Evolutionary conservation across 257 asterid species (phyloP).

Genomic region (Penstemon barbatus): DNA sequence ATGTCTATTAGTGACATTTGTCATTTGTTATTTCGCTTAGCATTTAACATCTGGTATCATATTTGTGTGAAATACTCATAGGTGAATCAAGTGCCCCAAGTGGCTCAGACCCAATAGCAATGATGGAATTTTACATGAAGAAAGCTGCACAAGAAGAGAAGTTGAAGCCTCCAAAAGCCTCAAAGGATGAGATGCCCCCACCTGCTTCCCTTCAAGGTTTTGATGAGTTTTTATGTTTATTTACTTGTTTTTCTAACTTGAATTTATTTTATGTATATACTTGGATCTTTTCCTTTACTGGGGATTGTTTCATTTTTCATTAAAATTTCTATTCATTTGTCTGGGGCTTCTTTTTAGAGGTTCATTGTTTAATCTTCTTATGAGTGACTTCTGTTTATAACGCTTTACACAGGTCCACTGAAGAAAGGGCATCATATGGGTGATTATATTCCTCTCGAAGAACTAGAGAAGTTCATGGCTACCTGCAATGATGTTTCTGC

Average conservation of each 20-base stretch:
- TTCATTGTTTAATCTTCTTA: not conserved
- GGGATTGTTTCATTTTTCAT: conserved; percentile 10
- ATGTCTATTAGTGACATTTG: not conserved
- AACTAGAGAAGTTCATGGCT: conserved; percentile 83
- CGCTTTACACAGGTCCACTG: conserved; percentile 39
- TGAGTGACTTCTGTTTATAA: conserved; percentile 25
- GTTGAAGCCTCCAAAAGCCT: conserved; percentile 58
- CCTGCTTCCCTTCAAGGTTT: conserved; percentile 80
- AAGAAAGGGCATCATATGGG: conserved; percentile 98
- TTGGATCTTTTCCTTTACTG: not conserved
- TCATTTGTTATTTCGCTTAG: not conserved
- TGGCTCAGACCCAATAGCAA: conserved; percentile 78
- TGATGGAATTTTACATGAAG: conserved; percentile 95
- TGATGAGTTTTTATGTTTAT: conserved; percentile 9
- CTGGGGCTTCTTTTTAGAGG: conserved; percentile 10
- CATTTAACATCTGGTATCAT: conserved; percentile 21
- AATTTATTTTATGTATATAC: not conserved
- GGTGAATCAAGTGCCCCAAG: conserved; percentile 56
- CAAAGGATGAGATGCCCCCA: conserved; percentile 98
- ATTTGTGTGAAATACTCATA: conserved; percentile 30
- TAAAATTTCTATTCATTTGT: conserved; percentile 3
- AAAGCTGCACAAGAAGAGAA: conserved; percentile 92
- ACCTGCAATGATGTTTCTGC: conserved; percentile 68
- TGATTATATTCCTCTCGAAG: conserved; percentile 87
- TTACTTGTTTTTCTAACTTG: not conserved